Percentiles rank a stretch among this genome's conserved stretches.
phyloP scores from a whole-genome alignment of 768 basidiomycete genomes.

The Crucibulum laeve region DNA sequence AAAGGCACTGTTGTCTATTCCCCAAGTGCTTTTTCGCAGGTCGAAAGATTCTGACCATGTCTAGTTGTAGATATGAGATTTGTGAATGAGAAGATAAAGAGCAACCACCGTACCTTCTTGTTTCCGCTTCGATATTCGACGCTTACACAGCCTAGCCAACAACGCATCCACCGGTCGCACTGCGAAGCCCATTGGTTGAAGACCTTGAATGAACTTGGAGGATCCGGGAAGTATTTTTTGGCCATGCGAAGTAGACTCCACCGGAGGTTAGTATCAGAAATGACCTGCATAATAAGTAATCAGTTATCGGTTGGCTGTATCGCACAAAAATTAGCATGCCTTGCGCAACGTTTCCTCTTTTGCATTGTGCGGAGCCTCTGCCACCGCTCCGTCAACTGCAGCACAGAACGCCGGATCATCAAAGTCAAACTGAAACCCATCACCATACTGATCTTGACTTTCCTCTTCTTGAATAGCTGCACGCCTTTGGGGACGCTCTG shows the following conservation, averaged over 20 bases:
- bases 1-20: constrained; percentile 1
- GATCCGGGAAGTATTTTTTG: constrained; percentile 40
- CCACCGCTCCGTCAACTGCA: constrained; percentile 38
- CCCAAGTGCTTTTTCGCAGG: neutral
- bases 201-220: constrained; percentile 11
- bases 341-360: constrained; percentile 42
- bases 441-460: constrained; percentile 74
- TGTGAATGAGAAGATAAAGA: neutral
- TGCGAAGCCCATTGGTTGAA: constrained; percentile 22
- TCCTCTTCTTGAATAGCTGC: constrained; percentile 37
- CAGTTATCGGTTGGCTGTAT: neutral
- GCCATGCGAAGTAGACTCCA: constrained; percentile 33
- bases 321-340: constrained; percentile 36
- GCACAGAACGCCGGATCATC: constrained; percentile 55
- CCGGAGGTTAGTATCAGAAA: constrained; percentile 8
- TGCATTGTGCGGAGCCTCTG: constrained; percentile 20
- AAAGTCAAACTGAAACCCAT: constrained; percentile 47
- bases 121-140: constrained; percentile 39
- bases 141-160: constrained; percentile 70
- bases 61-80: neutral
- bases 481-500: constrained; percentile 25
- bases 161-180: constrained; percentile 58
- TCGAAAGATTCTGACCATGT: neutral
- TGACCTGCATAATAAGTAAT: constrained; percentile 7
- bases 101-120: constrained; percentile 16